These are phyloP conservation scores for Starmerella gropengiesseri DNA, from an alignment of 805 yeast genomes.

Conservation along the genomic window DNA sequence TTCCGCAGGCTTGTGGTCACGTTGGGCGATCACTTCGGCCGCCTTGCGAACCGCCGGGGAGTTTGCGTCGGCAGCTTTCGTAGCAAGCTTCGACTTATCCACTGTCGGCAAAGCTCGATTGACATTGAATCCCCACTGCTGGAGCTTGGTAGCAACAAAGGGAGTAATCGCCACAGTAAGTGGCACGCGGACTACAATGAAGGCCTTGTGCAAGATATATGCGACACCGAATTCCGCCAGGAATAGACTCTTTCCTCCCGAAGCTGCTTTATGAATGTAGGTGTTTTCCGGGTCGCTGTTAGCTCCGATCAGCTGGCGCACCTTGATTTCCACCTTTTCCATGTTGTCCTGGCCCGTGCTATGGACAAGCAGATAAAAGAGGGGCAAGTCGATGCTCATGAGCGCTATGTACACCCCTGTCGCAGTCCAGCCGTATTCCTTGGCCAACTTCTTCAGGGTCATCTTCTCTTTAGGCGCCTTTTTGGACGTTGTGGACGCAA, in stretches of 20 bases:
- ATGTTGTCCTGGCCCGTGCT: slow-evolving; percentile 77
- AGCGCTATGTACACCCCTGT: slow-evolving; percentile 70
- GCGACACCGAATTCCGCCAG: slow-evolving; percentile 83
- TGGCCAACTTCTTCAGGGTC: slow-evolving; percentile 48
- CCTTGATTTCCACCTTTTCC: slow-evolving; percentile 50
- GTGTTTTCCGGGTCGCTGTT: slow-evolving; percentile 33
- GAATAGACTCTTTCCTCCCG: slow-evolving; percentile 35
- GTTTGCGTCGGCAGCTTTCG: slow-evolving; percentile 7
- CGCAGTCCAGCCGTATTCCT: slow-evolving; percentile 86
- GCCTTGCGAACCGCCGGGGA: slow-evolving; percentile 12
- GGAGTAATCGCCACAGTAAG: slow-evolving; percentile 90
- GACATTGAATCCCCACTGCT: slow-evolving; percentile 70
- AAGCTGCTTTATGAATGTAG: slow-evolving; percentile 21
- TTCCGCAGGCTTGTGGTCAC: neutral
- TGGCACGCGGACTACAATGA: slow-evolving; percentile 76
- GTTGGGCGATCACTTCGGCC: slow-evolving; percentile 4
- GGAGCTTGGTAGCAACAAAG: slow-evolving; percentile 49
- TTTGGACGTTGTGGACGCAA: neutral
- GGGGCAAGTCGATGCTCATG: slow-evolving; percentile 67
- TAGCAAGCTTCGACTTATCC: slow-evolving; percentile 19
- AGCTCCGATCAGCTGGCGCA: slow-evolving; percentile 52
- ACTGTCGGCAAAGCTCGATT: slow-evolving; percentile 33
- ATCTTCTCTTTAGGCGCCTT: slow-evolving; percentile 7
- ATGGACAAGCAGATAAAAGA: slow-evolving; percentile 75
- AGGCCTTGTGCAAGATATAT: slow-evolving; percentile 82